Evolutionary conservation across 2,329 filamentous ascomycete species (phyloP).

Genomic region (Fusarium tricinctum): DNA sequence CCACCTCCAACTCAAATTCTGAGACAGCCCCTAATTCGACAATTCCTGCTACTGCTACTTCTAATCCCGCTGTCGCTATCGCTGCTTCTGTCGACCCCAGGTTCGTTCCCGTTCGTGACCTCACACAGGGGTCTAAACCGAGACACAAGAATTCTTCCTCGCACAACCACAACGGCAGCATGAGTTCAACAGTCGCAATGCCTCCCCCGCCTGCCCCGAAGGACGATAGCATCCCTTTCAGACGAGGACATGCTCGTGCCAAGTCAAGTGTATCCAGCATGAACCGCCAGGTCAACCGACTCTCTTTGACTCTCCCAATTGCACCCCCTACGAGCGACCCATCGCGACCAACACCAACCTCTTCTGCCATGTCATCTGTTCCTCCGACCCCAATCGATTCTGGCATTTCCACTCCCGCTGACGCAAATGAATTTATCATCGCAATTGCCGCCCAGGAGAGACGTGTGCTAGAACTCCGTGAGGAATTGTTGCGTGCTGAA

Average conservation of each 20-base stretch:
- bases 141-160: slow-evolving; percentile 27
- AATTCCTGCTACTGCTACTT: slow-evolving; percentile 23
- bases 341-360: slow-evolving; percentile 65
- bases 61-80: slow-evolving; percentile 21
- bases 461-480: slow-evolving; percentile 88
- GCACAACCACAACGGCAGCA: slow-evolving; percentile 38
- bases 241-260: slow-evolving; percentile 63
- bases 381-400: slow-evolving; percentile 67
- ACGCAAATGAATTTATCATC: slow-evolving; percentile 81
- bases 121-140: slow-evolving; percentile 27
- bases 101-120: slow-evolving; percentile 33
- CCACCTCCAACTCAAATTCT: slow-evolving; percentile 42
- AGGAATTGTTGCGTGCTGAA: slow-evolving; percentile 90
- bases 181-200: slow-evolving; percentile 48
- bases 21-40: slow-evolving; percentile 31
- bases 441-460: slow-evolving; percentile 94
- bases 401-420: slow-evolving; percentile 61
- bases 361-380: slow-evolving; percentile 57
- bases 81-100: slow-evolving; percentile 27
- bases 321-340: slow-evolving; percentile 66
- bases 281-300: slow-evolving; percentile 66
- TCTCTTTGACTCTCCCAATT: slow-evolving; percentile 74
- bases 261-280: slow-evolving; percentile 63
- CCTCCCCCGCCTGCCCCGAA: slow-evolving; percentile 56
- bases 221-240: slow-evolving; percentile 58